A percentile compares a stretch with the other conserved stretches of the same genome.
phyloP scores from a whole-genome alignment of 2,329 filamentous ascomycete genomes.

The Didymella segeticola region DNA sequence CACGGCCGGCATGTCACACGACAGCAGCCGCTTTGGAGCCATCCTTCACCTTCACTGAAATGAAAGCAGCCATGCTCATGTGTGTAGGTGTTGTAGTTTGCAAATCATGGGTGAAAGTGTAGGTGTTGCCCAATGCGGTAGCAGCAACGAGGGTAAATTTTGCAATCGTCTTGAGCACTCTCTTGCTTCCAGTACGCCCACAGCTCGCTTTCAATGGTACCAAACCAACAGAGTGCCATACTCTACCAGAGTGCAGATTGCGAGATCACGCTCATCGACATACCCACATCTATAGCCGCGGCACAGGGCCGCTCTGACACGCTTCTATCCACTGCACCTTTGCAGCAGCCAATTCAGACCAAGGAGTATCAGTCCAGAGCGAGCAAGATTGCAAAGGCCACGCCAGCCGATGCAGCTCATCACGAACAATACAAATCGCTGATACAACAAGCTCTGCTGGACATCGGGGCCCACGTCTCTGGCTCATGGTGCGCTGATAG shows the following conservation, averaged over 20 bases:
- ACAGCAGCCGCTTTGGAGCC: not conserved
- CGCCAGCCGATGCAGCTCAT: slow-evolving; percentile 41
- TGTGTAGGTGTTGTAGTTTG: not conserved
- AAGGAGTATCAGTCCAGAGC: slow-evolving; percentile 61
- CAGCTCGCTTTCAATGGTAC: not conserved
- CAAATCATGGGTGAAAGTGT: not conserved
- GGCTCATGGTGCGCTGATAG: slow-evolving; percentile 37
- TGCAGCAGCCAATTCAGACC: slow-evolving; percentile 56
- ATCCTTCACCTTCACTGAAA: not conserved
- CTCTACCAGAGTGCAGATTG: slow-evolving; percentile 61
- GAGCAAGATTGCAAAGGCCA: slow-evolving; percentile 52
- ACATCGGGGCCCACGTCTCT: slow-evolving; percentile 37
- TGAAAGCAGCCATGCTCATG: too few species aligned
- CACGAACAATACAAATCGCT: slow-evolving; percentile 45
- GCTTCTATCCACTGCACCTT: slow-evolving; percentile 55
- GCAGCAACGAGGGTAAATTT: not conserved
- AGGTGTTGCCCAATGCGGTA: not conserved
- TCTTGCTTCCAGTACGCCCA: not conserved
- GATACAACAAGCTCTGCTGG: slow-evolving; percentile 50
- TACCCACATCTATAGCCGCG: slow-evolving; percentile 72
- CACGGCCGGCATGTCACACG: slow-evolving; percentile 7
- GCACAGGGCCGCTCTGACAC: slow-evolving; percentile 63
- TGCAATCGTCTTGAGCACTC: not conserved
- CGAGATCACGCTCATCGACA: slow-evolving; percentile 68
- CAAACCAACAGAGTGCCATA: slow-evolving; percentile 41